A percentile compares a stretch with the other conserved stretches of the same genome.
Evolutionary conservation across 2,329 filamentous ascomycete genomes (phyloP).

Genomic region (Sporothrix humicola): DNA sequence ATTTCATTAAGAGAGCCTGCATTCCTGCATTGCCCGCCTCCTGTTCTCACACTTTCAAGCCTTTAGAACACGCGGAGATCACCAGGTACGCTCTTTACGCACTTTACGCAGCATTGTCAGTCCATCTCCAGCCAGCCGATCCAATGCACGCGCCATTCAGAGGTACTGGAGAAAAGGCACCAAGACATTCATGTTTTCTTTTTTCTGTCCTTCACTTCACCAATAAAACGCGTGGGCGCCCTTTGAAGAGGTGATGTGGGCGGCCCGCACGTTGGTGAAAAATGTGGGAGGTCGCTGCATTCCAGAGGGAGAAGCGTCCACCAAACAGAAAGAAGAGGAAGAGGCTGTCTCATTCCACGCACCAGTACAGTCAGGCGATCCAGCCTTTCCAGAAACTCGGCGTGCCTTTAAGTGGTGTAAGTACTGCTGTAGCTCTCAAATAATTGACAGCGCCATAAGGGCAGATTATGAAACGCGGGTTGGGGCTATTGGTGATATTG

Average conservation of each 20-base stretch:
- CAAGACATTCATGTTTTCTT: background rate
- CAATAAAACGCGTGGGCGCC: too few relatives aligned
- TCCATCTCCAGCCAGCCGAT: constrained; percentile 15
- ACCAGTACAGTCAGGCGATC: background rate
- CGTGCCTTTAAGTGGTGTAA: background rate
- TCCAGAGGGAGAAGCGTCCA: background rate
- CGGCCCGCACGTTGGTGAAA: constrained; percentile 12
- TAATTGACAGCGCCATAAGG: background rate
- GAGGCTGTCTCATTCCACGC: constrained; percentile 18
- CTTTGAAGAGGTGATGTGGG: background rate
- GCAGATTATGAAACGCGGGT: constrained; percentile 23
- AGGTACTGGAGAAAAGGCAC: background rate
- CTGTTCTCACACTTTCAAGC: background rate
- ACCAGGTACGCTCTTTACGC: background rate
- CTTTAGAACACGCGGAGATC: background rate
- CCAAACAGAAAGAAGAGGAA: background rate
- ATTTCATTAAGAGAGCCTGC: background rate
- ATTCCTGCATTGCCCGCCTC: constrained; percentile 16
- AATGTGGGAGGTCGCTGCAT: constrained; percentile 24
- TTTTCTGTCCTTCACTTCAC: background rate
- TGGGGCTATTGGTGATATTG: background rate
- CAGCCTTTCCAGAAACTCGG: background rate
- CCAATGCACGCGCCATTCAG: constrained; percentile 11
- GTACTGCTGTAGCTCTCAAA: background rate
- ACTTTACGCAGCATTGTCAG: background rate